Evolutionary conservation across 306 rosid genomes (phyloP).

Genomic region (Potentilla sterilis): DNA sequence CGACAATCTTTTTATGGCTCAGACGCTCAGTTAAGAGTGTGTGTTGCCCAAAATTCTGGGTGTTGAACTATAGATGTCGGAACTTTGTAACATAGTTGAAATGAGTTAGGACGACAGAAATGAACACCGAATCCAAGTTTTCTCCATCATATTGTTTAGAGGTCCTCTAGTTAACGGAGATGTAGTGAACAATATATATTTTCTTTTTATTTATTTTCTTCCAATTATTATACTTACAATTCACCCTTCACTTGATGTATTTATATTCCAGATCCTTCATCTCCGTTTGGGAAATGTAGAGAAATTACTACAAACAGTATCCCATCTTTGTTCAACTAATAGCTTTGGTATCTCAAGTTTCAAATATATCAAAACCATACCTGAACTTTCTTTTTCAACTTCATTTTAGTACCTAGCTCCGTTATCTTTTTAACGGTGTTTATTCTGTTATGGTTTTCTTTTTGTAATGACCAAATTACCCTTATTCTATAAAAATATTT

Average conservation of each 20-base stretch:
- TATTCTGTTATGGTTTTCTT: no score
- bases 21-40: constrained; percentile 11
- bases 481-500: no score
- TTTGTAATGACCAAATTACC: no score
- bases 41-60: constrained; percentile 19
- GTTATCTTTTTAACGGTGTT: no score
- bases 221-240: neutral
- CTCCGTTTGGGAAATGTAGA: neutral
- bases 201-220: neutral
- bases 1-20: constrained; percentile 14
- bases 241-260: neutral
- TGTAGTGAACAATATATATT: neutral
- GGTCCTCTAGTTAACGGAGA: neutral
- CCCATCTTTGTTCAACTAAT: no score
- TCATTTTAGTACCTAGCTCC: no score
- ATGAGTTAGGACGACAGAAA: constrained; percentile 28
- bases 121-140: constrained; percentile 9
- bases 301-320: no score
- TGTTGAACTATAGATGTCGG: constrained; percentile 30
- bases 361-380: no score
- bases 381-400: no score
- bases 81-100: constrained; percentile 37
- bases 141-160: neutral
- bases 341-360: no score
- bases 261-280: neutral